A percentile compares a stretch with the other conserved stretches of the same genome.
phyloP scores from a whole-genome alignment of 768 basidiomycete species.

The Mycena sanguinolenta region DNA sequence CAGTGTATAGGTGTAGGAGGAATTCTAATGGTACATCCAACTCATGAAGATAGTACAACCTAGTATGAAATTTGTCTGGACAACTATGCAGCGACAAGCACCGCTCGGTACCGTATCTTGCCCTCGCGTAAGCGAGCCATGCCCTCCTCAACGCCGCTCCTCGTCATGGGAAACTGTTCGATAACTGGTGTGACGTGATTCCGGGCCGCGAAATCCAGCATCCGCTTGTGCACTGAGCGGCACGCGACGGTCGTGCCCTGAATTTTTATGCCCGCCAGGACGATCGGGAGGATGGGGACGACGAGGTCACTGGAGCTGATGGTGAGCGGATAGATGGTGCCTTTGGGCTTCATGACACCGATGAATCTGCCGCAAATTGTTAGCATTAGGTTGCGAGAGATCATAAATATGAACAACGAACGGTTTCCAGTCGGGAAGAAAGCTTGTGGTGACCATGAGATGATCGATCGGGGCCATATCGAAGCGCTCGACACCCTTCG shows the following conservation, averaged over 20 bases:
- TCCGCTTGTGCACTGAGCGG: conserved; percentile 33
- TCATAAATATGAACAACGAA: background rate
- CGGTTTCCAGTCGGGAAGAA: conserved; percentile 19
- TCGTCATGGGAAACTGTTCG: conserved; percentile 48
- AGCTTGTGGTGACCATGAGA: conserved; percentile 33
- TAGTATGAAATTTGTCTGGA: too few relatives aligned
- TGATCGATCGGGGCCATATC: conserved; percentile 44
- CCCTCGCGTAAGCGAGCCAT: conserved; percentile 26
- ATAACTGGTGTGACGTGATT: conserved; percentile 45
- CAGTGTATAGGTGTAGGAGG: too few relatives aligned
- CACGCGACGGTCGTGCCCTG: conserved; percentile 35
- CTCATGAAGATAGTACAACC: too few relatives aligned
- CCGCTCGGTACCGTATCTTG: conserved; percentile 26
- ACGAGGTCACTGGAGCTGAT: background rate
- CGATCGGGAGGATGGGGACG: background rate
- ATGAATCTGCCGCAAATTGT: conserved; percentile 7
- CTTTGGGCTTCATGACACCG: conserved; percentile 11
- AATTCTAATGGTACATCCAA: too few relatives aligned
- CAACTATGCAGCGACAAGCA: conserved; percentile 18
- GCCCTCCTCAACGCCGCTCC: conserved; percentile 39
- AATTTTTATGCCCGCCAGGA: conserved; percentile 16
- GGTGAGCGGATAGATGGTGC: conserved; percentile 13
- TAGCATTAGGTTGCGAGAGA: too few relatives aligned
- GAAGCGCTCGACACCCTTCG: conserved; percentile 41
- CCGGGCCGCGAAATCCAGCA: conserved; percentile 50